phyloP scores from a whole-genome alignment of 1,284 basidiomycete genomes.

The Phylloboletellus chloephorus region DNA sequence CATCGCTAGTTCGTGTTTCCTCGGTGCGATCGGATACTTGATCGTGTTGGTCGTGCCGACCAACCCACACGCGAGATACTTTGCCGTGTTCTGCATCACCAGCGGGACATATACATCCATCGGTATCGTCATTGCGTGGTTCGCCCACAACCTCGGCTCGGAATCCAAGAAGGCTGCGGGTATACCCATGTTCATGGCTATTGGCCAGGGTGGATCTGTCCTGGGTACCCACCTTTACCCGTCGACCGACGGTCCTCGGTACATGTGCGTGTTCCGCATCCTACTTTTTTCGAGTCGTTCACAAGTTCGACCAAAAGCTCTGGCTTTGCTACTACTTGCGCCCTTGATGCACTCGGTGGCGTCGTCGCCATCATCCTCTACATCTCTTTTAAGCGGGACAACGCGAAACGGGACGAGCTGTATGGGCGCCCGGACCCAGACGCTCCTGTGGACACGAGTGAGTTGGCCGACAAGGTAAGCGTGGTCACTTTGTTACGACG shows the following conservation, averaged over 20 bases:
- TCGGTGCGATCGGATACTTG: slow-evolving; percentile 44
- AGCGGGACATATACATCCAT: slow-evolving; percentile 69
- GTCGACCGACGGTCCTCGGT: slow-evolving; percentile 54
- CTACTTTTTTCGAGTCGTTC: too few relatives aligned
- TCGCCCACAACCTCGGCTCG: slow-evolving; percentile 73
- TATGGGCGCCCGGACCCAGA: slow-evolving; percentile 49
- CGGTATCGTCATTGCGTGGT: slow-evolving; percentile 68
- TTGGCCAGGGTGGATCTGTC: slow-evolving; percentile 70
- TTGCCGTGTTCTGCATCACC: slow-evolving; percentile 68
- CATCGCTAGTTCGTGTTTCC: slow-evolving; percentile 44
- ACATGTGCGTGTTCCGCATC: slow-evolving; percentile 60
- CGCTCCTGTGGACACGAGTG: slow-evolving; percentile 54
- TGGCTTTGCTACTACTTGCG: slow-evolving; percentile 61
- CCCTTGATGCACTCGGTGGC: slow-evolving; percentile 49
- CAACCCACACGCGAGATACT: slow-evolving; percentile 59
- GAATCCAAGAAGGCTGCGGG: slow-evolving; percentile 74
- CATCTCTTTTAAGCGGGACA: slow-evolving; percentile 55
- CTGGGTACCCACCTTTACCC: slow-evolving; percentile 69
- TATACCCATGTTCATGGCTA: slow-evolving; percentile 73
- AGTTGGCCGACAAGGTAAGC: slow-evolving; percentile 58
- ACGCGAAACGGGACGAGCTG: slow-evolving; percentile 46
- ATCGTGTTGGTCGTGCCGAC: slow-evolving; percentile 34
- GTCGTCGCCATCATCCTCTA: slow-evolving; percentile 45
- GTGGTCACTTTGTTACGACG: slow-evolving; percentile 12
- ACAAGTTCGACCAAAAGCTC: slow-evolving; percentile 35